Conservation (phyloP, 176 grass and related monocot species). For the Poa annua region DNA sequence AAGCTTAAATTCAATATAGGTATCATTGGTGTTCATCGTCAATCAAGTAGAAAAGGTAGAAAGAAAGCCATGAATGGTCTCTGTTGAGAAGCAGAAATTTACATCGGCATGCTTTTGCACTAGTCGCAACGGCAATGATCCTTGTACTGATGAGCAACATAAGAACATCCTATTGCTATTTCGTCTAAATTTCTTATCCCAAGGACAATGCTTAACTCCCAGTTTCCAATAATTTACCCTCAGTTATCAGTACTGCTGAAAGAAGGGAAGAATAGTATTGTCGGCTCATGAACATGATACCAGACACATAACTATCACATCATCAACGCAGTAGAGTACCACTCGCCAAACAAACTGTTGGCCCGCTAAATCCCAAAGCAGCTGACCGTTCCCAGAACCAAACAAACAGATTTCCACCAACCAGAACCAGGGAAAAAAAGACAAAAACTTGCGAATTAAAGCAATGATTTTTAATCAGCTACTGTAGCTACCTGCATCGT, state of each 20-base stretch:
- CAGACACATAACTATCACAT: neutral
- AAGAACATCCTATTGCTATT: neutral
- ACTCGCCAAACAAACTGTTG: constrained; percentile 26
- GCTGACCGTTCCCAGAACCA: constrained; percentile 16
- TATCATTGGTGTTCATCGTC: neutral
- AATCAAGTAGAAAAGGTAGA: neutral
- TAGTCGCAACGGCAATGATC: neutral
- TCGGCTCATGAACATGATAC: neutral
- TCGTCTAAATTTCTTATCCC: neutral
- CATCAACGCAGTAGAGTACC: constrained; percentile 20
- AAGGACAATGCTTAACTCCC: neutral
- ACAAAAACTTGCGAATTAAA: neutral
- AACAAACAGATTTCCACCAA: constrained; percentile 42
- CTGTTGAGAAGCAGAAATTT: neutral
- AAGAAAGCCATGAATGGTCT: neutral
- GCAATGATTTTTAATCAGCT: neutral
- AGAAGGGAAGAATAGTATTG: neutral
- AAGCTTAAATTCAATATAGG: neutral
- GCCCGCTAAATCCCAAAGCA: constrained; percentile 36
- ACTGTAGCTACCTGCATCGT: constrained; percentile 72
- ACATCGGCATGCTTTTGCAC: neutral
- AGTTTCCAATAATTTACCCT: neutral
- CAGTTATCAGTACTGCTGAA: neutral
- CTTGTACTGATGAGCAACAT: neutral
- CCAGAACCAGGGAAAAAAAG: neutral